Evolutionary conservation across 805 yeast genomes (phyloP), one percentile per base, ranked within the genome.

Genomic region (Tetrapisispora iriomotensis): DNA sequence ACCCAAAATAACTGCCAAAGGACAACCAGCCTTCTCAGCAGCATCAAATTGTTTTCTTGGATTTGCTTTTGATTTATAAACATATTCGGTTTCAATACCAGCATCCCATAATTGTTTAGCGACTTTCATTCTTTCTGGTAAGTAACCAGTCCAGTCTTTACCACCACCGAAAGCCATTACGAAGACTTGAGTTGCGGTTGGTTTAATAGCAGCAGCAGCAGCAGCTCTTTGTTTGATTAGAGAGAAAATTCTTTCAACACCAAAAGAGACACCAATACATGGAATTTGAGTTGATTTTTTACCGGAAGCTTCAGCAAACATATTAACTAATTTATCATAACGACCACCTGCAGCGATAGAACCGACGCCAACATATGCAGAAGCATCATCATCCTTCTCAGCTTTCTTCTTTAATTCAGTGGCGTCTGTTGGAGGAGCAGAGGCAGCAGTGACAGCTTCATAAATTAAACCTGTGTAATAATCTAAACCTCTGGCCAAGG

Each of bases 111-210:
- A 72, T 51, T 69, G 61, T 54, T 85, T 80, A 39, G 96, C 77
- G 34, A 92, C 74, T 23, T 72, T 53, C 95, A 92, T 87, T 68
- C 98, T 81, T 67, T 92, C 96, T 42, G 78, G 75, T 54, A 92
- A 67, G 67, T 84, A 86, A 6, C 97, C 98, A 44, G 71, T 77
- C 96, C 96, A 88, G 45, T 82, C 94, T 52, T 83, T 83, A 54
- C 97, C 98, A 54, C 96, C 97, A 49, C 98, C 98, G 56, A 92
- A 88, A 1, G 98, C 97, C 96, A 92, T 88, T 36, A 92, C 81
- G 56, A 71, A 92, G 12, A 85, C 97, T 61, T 92, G 94, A 15
- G 98, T 94, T 28, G 90, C 78, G 22, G 88, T 73, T 26, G 96
- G 77, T 51, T 92, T 77, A 41, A 88, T 70, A 42, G 50, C 72